These are phyloP conservation scores for Grosmannia serpens DNA, from an alignment of 2,329 filamentous ascomycete genomes.

Conservation along the genomic window DNA sequence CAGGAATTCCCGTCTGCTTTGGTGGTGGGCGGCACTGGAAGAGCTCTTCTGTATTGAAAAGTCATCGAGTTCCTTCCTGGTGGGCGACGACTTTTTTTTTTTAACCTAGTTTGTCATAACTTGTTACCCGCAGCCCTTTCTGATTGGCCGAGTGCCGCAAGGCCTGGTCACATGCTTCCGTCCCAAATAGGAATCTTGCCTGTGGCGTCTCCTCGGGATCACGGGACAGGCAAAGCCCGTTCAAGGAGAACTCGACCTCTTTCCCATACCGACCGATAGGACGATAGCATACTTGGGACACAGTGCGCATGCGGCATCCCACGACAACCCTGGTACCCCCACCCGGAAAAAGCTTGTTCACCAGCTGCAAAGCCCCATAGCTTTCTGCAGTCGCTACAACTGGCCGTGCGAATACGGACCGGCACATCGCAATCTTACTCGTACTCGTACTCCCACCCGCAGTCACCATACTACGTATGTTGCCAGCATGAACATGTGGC, in stretches of 20 bases:
- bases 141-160: background rate
- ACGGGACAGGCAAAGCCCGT: background rate
- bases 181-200: background rate
- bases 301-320: background rate
- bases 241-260: background rate
- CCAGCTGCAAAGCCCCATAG: background rate
- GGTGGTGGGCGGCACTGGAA: background rate
- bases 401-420: background rate
- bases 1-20: too few relatives aligned
- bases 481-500: background rate
- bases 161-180: background rate
- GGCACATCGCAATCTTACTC: background rate
- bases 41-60: background rate
- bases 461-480: background rate
- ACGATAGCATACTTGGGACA: background rate
- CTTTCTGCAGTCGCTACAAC: background rate
- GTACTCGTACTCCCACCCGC: too few relatives aligned
- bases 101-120: background rate
- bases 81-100: conserved; percentile 1
- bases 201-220: background rate
- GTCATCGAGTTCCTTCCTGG: background rate
- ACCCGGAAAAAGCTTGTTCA: background rate
- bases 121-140: background rate
- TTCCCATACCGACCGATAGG: background rate
- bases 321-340: background rate